Percentiles rank a stretch among this genome's conserved stretches.
Evolutionary conservation across 768 basidiomycete genomes (phyloP).

Genomic region (Leucocoprinus leucothites): DNA sequence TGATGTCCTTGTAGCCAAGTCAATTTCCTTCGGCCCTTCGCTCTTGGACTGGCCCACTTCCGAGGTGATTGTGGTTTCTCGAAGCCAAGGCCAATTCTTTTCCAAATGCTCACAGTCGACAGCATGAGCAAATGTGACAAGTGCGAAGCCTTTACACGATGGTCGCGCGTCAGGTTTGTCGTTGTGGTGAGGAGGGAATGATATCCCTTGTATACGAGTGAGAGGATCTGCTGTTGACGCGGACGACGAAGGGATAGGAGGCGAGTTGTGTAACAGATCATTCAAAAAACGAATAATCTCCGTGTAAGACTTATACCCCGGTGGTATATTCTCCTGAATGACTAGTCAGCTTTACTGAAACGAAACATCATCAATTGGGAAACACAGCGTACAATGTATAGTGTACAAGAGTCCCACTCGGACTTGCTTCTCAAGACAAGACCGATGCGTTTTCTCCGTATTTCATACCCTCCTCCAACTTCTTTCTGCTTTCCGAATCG

Average conservation of each 20-base stretch:
- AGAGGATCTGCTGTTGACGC: background rate
- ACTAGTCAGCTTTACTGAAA: background rate
- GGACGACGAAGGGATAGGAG: background rate
- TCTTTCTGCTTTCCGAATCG: slow-evolving; percentile 24
- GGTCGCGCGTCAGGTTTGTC: slow-evolving; percentile 54
- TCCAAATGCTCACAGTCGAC: slow-evolving; percentile 42
- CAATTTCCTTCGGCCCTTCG: background rate
- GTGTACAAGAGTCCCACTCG: slow-evolving; percentile 61
- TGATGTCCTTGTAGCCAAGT: background rate
- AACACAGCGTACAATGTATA: slow-evolving; percentile 59
- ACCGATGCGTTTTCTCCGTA: slow-evolving; percentile 52
- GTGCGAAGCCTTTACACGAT: slow-evolving; percentile 73
- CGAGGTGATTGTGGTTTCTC: slow-evolving; percentile 1
- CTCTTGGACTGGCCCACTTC: background rate
- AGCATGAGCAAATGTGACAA: slow-evolving; percentile 49
- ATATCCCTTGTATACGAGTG: slow-evolving; percentile 46
- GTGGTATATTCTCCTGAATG: slow-evolving; percentile 70
- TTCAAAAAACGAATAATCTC: slow-evolving; percentile 45
- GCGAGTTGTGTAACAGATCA: slow-evolving; percentile 26
- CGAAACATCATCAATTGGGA: background rate
- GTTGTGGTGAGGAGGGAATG: slow-evolving; percentile 60
- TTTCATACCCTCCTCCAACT: slow-evolving; percentile 55
- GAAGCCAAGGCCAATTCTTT: slow-evolving; percentile 58
- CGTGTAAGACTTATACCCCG: slow-evolving; percentile 46
- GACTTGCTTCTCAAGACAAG: slow-evolving; percentile 22